Conservation (phyloP, 192 early-diverging fungal genomes). For the Lunasporangiospora selenospora region DNA sequence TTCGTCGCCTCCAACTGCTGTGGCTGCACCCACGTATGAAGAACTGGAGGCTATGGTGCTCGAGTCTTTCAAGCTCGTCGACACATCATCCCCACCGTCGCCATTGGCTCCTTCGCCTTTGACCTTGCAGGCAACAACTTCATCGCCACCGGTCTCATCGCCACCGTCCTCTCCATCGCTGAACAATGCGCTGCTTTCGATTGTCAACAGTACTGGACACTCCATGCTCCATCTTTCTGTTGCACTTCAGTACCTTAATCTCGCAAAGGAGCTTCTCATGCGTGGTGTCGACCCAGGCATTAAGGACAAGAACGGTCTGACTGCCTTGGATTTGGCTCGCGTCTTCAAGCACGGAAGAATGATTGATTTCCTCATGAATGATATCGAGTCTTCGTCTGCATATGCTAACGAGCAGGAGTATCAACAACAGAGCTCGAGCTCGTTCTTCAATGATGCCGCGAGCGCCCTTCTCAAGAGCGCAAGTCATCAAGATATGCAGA, state of each 20-base stretch:
- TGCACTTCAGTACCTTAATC: slow-evolving; percentile 55
- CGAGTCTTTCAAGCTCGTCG: slow-evolving; percentile 33
- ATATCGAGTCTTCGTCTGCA: too few species aligned
- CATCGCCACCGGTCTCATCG: neutral
- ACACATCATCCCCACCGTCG: slow-evolving; percentile 2
- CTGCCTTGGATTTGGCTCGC: slow-evolving; percentile 32
- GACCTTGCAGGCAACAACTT: neutral
- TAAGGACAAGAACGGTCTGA: slow-evolving; percentile 68
- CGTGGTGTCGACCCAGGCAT: slow-evolving; percentile 51
- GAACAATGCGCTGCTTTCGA: slow-evolving; percentile 14
- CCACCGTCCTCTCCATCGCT: neutral
- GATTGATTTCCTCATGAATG: slow-evolving; percentile 8
- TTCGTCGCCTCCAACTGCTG: too few species aligned
- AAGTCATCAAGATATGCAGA: too few species aligned
- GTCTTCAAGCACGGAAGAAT: slow-evolving; percentile 2
- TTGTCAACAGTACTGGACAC: slow-evolving; percentile 51
- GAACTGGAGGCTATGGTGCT: slow-evolving; percentile 43
- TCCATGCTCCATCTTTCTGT: slow-evolving; percentile 73
- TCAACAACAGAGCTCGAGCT: too few species aligned
- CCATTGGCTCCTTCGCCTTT: neutral
- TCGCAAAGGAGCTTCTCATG: slow-evolving; percentile 54
- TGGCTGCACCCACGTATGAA: too few species aligned
- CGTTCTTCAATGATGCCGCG: too few species aligned
- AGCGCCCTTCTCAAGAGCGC: too few species aligned
- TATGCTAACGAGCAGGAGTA: too few species aligned